Conservation (phyloP, 1,139 yeast genomes). For the Zygosaccharomyces sapae region DNA sequence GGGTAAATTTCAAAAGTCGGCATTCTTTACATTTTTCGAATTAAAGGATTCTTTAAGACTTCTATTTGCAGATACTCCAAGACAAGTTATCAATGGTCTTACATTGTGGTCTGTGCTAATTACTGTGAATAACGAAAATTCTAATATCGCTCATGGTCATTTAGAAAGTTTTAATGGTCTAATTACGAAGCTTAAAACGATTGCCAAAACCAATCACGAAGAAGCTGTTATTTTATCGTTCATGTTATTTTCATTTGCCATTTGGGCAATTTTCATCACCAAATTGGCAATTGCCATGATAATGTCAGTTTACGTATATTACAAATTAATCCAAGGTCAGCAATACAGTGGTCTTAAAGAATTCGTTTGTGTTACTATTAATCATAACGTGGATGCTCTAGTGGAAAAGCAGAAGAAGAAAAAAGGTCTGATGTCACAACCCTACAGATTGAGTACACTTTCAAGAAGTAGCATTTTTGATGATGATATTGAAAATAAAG, state of each 20-base stretch:
- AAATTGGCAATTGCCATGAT: slow-evolving; percentile 56
- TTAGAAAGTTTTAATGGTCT: slow-evolving; percentile 43
- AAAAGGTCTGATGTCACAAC: slow-evolving; percentile 4
- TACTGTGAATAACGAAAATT: slow-evolving; percentile 35
- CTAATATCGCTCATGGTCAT: slow-evolving; percentile 24
- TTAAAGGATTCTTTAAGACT: slow-evolving; percentile 61
- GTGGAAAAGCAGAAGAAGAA: slow-evolving; percentile 21
- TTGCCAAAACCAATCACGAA: slow-evolving; percentile 56
- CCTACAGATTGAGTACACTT: slow-evolving; percentile 3
- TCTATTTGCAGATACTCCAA: slow-evolving; percentile 77
- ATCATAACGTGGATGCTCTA: slow-evolving; percentile 28
- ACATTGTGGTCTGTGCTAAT: slow-evolving; percentile 56
- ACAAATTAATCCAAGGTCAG: slow-evolving; percentile 39
- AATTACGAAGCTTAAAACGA: slow-evolving; percentile 48
- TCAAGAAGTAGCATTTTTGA: slow-evolving; percentile 4
- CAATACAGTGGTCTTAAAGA: slow-evolving; percentile 26
- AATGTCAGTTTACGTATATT: slow-evolving; percentile 52
- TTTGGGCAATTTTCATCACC: slow-evolving; percentile 68
- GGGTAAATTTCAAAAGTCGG: slow-evolving; percentile 60
- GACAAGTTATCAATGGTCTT: slow-evolving; percentile 78
- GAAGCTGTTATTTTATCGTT: slow-evolving; percentile 70
- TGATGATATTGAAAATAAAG: slow-evolving; percentile 10
- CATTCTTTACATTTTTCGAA: slow-evolving; percentile 64
- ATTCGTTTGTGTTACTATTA: slow-evolving; percentile 30
- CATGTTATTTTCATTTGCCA: slow-evolving; percentile 70